Evolutionary conservation across 2,329 filamentous ascomycete species (phyloP).

Genomic region (Penicillium griseofulvum): DNA sequence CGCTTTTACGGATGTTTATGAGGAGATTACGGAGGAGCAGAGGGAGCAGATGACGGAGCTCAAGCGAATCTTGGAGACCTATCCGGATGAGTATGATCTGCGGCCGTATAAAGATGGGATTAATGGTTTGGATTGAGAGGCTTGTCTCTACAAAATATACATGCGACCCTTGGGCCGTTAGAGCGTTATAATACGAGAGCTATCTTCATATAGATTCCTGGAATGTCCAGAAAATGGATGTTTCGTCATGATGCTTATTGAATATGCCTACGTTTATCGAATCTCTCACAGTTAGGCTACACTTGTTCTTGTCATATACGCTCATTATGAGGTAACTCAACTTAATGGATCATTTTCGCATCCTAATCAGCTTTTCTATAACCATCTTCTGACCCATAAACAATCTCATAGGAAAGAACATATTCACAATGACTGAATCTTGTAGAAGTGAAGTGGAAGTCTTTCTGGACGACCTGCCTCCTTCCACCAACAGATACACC

Average conservation of each 20-base stretch:
- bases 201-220: background rate
- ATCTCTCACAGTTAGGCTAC: background rate
- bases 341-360: too few relatives aligned
- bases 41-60: constrained; percentile 73
- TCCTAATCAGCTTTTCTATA: too few relatives aligned
- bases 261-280: background rate
- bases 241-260: background rate
- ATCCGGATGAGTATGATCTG: constrained; percentile 90
- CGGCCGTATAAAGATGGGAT: constrained; percentile 71
- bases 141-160: constrained; percentile 60
- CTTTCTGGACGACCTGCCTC: too few relatives aligned
- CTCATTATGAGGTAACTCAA: too few relatives aligned
- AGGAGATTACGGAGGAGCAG: constrained; percentile 77
- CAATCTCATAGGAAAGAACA: too few relatives aligned
- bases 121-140: constrained; percentile 58
- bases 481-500: too few relatives aligned
- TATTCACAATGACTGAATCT: too few relatives aligned
- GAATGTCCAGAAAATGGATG: background rate
- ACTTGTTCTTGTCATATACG: too few relatives aligned
- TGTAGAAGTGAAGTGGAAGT: too few relatives aligned
- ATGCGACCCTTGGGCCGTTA: background rate
- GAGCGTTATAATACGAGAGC: background rate
- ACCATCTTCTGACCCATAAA: too few relatives aligned
- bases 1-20: constrained; percentile 84
- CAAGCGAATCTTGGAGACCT: constrained; percentile 73